Percentiles rank a stretch among this genome's conserved stretches.
Conservation (phyloP, 495 filamentous ascomycete species). For the Pyrenula aspistea region DNA sequence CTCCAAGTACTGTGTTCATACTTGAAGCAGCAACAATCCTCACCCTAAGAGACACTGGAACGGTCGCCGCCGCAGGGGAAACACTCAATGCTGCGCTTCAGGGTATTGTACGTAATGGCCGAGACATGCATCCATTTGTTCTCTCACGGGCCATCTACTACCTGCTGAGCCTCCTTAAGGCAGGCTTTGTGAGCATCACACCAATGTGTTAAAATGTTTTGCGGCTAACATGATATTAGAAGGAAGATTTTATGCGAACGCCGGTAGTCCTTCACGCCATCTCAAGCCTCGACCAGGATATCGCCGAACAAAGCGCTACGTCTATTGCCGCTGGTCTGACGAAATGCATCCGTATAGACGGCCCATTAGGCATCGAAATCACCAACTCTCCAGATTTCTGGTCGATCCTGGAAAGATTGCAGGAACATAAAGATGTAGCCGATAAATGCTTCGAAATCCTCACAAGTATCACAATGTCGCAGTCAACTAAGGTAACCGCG, state of each 20-base stretch:
- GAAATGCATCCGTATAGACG: conserved; percentile 63
- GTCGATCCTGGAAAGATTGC: conserved; percentile 73
- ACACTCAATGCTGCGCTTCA: conserved; percentile 69
- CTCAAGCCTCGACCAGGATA: conserved; percentile 69
- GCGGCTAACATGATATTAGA: conserved; percentile 40
- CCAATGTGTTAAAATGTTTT: not conserved
- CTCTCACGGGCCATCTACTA: conserved; percentile 80
- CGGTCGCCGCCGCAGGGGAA: conserved; percentile 60
- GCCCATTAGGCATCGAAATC: conserved; percentile 75
- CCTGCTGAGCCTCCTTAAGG: conserved; percentile 67
- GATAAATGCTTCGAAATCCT: conserved; percentile 74
- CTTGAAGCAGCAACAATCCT: conserved; percentile 82
- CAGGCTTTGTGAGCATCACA: conserved; percentile 73
- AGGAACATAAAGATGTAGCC: conserved; percentile 53
- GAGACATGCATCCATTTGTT: conserved; percentile 65
- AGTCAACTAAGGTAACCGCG: conserved; percentile 67
- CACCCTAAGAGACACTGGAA: conserved; percentile 62
- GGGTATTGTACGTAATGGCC: conserved; percentile 64
- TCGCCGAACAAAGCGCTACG: conserved; percentile 61
- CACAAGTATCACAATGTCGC: conserved; percentile 52
- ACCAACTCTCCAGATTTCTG: conserved; percentile 96
- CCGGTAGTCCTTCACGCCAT: conserved; percentile 90
- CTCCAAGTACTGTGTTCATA: conserved; percentile 76
- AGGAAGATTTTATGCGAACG: conserved; percentile 80
- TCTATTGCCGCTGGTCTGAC: conserved; percentile 68